Evolutionary conservation across 2,329 filamentous ascomycete species (phyloP).

Genomic region (Knoxdaviesia capensis): DNA sequence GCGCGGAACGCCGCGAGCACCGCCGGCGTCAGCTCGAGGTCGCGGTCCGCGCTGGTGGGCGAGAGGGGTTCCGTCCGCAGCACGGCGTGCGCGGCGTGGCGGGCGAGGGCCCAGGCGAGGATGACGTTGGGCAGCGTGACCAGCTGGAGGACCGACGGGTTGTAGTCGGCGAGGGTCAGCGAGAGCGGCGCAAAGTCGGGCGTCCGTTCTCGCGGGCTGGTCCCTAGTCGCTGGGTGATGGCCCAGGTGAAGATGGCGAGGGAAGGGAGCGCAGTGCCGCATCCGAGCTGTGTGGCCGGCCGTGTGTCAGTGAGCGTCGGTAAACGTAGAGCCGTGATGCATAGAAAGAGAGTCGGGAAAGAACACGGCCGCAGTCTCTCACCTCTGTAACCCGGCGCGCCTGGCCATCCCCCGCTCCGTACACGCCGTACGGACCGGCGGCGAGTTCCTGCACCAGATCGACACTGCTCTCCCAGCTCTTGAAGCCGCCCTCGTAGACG

Average conservation of each 20-base stretch:
- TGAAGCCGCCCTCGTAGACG: slow-evolving; percentile 74
- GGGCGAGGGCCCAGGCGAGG: slow-evolving; percentile 40
- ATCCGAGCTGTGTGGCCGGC: slow-evolving; percentile 40
- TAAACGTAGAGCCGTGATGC: background rate
- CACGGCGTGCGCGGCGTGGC: slow-evolving; percentile 24
- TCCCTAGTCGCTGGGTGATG: slow-evolving; percentile 11
- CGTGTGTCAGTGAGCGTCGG: background rate
- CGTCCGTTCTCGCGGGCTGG: background rate
- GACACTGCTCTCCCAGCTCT: slow-evolving; percentile 74
- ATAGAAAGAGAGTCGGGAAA: background rate
- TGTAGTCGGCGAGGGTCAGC: slow-evolving; percentile 61
- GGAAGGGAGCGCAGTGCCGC: slow-evolving; percentile 56
- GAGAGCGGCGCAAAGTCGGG: slow-evolving; percentile 18
- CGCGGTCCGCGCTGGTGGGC: slow-evolving; percentile 27
- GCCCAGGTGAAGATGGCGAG: slow-evolving; percentile 49
- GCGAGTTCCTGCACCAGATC: slow-evolving; percentile 55
- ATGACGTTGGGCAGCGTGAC: slow-evolving; percentile 66
- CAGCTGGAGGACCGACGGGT: slow-evolving; percentile 54
- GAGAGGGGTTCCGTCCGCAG: slow-evolving; percentile 9
- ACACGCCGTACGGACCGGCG: slow-evolving; percentile 15
- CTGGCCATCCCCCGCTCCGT: slow-evolving; percentile 9
- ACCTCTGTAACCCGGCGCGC: slow-evolving; percentile 33
- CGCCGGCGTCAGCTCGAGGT: slow-evolving; percentile 41
- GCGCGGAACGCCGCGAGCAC: slow-evolving; percentile 37
- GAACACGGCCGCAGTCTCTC: slow-evolving; percentile 9